Conservation (phyloP, 768 basidiomycete species). For the Suillus paluster region DNA sequence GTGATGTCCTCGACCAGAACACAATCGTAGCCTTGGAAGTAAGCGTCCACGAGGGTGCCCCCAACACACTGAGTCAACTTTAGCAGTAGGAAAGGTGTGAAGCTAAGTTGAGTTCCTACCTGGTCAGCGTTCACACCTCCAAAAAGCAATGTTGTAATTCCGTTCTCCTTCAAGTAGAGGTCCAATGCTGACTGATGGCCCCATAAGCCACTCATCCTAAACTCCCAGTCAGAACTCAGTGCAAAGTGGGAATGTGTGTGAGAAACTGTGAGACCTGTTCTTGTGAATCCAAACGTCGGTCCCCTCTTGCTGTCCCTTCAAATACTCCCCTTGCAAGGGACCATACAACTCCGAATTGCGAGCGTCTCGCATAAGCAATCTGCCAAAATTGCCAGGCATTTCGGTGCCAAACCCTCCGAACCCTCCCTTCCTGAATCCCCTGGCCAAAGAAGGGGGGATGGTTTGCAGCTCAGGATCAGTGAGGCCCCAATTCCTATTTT, state of each 20-base stretch:
- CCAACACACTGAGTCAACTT: constrained; percentile 55
- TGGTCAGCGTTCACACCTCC: constrained; percentile 72
- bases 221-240: not conserved
- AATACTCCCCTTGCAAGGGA: constrained; percentile 59
- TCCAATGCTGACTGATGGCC: constrained; percentile 66
- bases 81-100: not conserved
- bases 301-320: constrained; percentile 54
- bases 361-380: constrained; percentile 59
- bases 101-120: constrained; percentile 35
- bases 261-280: constrained; percentile 50
- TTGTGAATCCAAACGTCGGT: constrained; percentile 78
- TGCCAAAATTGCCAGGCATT: constrained; percentile 57
- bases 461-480: constrained; percentile 64
- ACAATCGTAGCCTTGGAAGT: constrained; percentile 67
- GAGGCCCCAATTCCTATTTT: constrained; percentile 69
- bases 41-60: constrained; percentile 66
- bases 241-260: not conserved
- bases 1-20: constrained; percentile 60
- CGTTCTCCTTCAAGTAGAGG: constrained; percentile 63
- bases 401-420: constrained; percentile 57
- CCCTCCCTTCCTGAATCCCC: constrained; percentile 54
- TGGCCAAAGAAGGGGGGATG: constrained; percentile 62
- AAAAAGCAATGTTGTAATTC: constrained; percentile 64
- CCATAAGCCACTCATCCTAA: constrained; percentile 70
- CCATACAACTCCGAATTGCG: constrained; percentile 67